phyloP scores from a whole-genome alignment of 1,284 basidiomycete species.

The Moesziomyces aphidis region DNA sequence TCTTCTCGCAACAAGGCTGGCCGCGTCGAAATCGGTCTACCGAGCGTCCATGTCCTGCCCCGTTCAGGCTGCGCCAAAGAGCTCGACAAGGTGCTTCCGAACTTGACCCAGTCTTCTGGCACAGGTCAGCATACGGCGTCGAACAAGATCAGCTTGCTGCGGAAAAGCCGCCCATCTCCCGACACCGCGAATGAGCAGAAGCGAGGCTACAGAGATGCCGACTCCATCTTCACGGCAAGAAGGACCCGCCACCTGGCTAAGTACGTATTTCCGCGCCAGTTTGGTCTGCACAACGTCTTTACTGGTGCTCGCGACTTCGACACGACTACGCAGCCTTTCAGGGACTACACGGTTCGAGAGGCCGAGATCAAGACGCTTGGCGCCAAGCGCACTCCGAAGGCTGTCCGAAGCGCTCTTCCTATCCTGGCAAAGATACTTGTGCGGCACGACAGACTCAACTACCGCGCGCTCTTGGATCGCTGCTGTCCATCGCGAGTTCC shows the following conservation, averaged over 20 bases:
- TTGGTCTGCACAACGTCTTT: constrained; percentile 76
- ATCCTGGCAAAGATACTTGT: constrained; percentile 76
- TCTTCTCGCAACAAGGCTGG: constrained; percentile 72
- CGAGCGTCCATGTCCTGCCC: constrained; percentile 71
- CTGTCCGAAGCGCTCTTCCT: constrained; percentile 74
- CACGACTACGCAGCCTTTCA: constrained; percentile 66
- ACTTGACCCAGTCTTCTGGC: constrained; percentile 3
- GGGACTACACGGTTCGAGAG: constrained; percentile 77
- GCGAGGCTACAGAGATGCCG: not conserved
- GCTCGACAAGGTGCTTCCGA: constrained; percentile 37
- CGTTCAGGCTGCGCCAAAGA: constrained; percentile 22
- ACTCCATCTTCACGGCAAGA: constrained; percentile 29
- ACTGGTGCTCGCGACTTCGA: constrained; percentile 49
- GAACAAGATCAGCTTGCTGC: not conserved
- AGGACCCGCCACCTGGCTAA: constrained; percentile 77
- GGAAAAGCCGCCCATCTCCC: not conserved
- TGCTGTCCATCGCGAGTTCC: constrained; percentile 80
- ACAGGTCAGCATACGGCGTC: not conserved
- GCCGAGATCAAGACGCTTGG: constrained; percentile 74
- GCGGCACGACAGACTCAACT: constrained; percentile 78
- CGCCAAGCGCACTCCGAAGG: constrained; percentile 76
- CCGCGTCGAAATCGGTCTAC: constrained; percentile 74
- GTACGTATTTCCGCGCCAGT: constrained; percentile 85
- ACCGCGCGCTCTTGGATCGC: constrained; percentile 75
- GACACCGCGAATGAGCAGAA: not conserved